These are phyloP conservation scores for Fusarium sororula DNA, from an alignment of 2,329 filamentous ascomycete genomes.

Conservation along the genomic window DNA sequence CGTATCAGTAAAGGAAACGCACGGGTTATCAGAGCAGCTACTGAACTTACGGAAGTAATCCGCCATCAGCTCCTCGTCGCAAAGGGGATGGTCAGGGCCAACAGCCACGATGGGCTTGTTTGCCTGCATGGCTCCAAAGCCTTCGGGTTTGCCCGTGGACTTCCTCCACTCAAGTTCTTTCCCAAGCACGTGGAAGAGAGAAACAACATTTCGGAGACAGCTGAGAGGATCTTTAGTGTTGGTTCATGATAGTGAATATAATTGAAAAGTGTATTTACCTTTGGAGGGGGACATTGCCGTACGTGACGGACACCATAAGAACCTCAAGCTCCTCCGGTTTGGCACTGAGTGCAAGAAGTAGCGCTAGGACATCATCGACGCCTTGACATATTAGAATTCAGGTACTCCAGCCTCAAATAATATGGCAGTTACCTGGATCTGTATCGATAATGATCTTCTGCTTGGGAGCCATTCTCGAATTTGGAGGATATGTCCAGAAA, in stretches of 20 bases:
- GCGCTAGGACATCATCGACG: conserved; percentile 89
- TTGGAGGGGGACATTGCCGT: conserved; percentile 90
- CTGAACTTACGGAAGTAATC: conserved; percentile 85
- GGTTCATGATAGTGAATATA: not conserved
- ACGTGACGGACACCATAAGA: conserved; percentile 86
- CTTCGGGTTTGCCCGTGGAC: conserved; percentile 70
- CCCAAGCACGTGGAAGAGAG: conserved; percentile 90
- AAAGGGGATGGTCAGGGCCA: conserved; percentile 85
- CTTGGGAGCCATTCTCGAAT: conserved; percentile 65
- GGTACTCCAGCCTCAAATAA: too few relatives aligned
- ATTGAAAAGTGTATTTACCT: conserved; percentile 61
- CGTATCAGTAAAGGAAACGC: conserved; percentile 7
- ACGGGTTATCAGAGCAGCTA: not conserved
- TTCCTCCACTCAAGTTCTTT: conserved; percentile 88
- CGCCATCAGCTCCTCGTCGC: conserved; percentile 80
- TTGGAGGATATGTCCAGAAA: not conserved
- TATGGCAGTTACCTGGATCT: conserved; percentile 73
- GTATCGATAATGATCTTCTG: conserved; percentile 94
- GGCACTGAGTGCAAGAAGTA: conserved; percentile 86
- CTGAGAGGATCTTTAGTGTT: conserved; percentile 51
- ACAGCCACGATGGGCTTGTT: conserved; percentile 86
- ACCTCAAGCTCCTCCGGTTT: conserved; percentile 87
- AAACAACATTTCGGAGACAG: conserved; percentile 88
- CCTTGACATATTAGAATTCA: conserved; percentile 54
- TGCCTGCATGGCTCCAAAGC: conserved; percentile 76